Evolutionary conservation across 495 filamentous ascomycete genomes (phyloP), one percentile per base, ranked within the genome.

Genomic region (Penicillium herquei): DNA sequence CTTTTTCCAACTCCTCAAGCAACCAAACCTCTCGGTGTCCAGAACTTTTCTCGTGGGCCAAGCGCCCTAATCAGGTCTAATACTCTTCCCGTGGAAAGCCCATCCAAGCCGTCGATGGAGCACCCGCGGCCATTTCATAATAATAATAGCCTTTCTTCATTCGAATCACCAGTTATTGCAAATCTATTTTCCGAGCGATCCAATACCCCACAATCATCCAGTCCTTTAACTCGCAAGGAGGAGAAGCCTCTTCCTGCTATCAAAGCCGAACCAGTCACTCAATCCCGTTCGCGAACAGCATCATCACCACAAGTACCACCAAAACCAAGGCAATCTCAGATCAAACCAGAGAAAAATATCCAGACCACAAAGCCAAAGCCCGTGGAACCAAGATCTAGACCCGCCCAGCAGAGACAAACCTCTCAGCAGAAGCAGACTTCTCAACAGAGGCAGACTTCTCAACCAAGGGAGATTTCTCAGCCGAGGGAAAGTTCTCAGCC

Each of bases 1-100:
- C 67, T 89, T n/a, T 91, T 89, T 55, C 85, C 87, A 13, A 66
- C 77, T 10, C 78, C 77, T 8, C 77, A 71, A 18, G 56, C 66
- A 3, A 71, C 78, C 6, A 62, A 69, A 47, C 30, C 70, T 14
- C 64, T 64, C 4, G 70, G 67, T 2, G 56, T 61, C 6, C 75
- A 71, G 48, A 76, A 71, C 39, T 56, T 61, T 12, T 74, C 67
- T 34, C 70, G 61, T 31, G 74, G 76, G 6, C 72, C 76, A 1
- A 70, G 68, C 41, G 70, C 83, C n/a, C 65, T 84, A 10, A 63
- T 70, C 12, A 81, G 85, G 32, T 84, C 85, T 10, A 83, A 81
- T 59, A 88, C 85, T 6, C 79, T 82, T 8, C 83, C 85, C 3
- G 75, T 78, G 6, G 65, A 68, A 11, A 68, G 55, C 17, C 60